Base-by-base conservation (phyloP, 2,329 filamentous ascomycete genomes). In the Calonectria pseudoreteaudii region DNA sequence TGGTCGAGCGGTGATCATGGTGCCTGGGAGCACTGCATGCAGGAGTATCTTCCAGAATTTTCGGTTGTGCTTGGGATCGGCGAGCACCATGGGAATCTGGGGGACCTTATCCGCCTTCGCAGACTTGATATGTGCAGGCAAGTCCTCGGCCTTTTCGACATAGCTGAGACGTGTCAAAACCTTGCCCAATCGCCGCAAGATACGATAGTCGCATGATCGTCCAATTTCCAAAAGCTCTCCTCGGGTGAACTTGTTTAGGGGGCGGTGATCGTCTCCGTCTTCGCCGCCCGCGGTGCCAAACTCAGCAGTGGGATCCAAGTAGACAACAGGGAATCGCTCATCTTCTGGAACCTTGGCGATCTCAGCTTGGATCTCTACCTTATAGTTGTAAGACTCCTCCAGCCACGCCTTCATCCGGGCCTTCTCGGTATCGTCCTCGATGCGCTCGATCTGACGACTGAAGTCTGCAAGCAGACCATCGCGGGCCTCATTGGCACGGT, bases 151-250 rank as follows among this genome's bases (percentile, higher is more conserved):
- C 3, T 83, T 83, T 31, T 82, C 78, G 9, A 86, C 85, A 74
- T 86, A 89, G 2, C 85, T 87, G 6, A 90, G 77, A 6, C 84
- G 85, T 0, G 87, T 88, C 14, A 90, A 81, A 7, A 89, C 84
- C 36, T 83, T 84, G 10, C 88, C 86, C 1, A 90, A 82, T 0
- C 88, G 85, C 16, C 85, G 85, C 2, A 90, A 83, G 64, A 90
- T 87, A 4, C 81, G 82, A 65, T 85, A 82, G 66, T 90, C 85
- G 77, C 88, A 90, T 0, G 88, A 90, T 16, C 88, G 83, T 10
- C 87, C 86, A 72, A 90, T 89, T 70, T 90, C 88, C 1, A 90
- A 82, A 14, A 90, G 83, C 65, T 90, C 88, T 0, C 82, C 83
- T 14, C 87, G 84, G 1, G 85, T 85, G 70, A 89, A 86, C 4